Percentiles rank a stretch among this genome's conserved stretches.
phyloP scores from a whole-genome alignment of 228 moss, liverwort and hornwort species.

The Sphagnum fallax region DNA sequence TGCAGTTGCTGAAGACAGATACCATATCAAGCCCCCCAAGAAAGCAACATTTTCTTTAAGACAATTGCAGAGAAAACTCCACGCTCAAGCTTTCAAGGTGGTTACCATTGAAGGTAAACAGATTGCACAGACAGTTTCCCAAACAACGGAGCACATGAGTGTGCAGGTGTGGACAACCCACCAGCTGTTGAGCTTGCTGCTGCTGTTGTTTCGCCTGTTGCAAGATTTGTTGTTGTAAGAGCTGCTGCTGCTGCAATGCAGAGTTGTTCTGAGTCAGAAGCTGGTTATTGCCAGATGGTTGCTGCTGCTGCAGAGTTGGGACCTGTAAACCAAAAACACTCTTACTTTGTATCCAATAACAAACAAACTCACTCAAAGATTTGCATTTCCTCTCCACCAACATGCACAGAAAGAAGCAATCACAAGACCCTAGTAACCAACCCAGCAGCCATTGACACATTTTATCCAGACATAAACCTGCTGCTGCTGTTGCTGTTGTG shows the following conservation, averaged over 20 bases:
- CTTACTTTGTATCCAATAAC: neutral
- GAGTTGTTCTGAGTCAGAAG: neutral
- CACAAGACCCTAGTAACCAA: neutral
- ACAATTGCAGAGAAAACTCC: too few species aligned
- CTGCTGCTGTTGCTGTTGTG: too few species aligned
- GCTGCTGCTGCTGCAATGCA: constrained; percentile 3
- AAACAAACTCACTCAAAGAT: neutral
- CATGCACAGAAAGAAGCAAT: too few species aligned
- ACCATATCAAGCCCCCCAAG: neutral
- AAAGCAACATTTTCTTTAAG: constrained; percentile 56
- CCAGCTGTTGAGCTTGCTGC: too few species aligned
- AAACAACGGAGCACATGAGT: too few species aligned
- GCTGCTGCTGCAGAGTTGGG: constrained; percentile 49
- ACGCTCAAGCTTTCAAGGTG: too few species aligned
- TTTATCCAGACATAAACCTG: too few species aligned
- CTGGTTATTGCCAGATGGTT: constrained; percentile 36
- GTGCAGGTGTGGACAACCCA: neutral
- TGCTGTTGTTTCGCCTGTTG: constrained; percentile 9
- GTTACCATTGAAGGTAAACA: too few species aligned
- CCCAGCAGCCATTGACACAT: too few species aligned
- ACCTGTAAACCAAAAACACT: constrained; percentile 28
- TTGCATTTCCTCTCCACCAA: too few species aligned
- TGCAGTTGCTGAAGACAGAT: constrained; percentile 25
- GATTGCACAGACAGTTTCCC: too few species aligned
- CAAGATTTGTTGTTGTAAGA: neutral